These are phyloP conservation scores for Hortiboletus flavorubellus DNA, from an alignment of 768 basidiomycete species.

Conservation along the genomic window DNA sequence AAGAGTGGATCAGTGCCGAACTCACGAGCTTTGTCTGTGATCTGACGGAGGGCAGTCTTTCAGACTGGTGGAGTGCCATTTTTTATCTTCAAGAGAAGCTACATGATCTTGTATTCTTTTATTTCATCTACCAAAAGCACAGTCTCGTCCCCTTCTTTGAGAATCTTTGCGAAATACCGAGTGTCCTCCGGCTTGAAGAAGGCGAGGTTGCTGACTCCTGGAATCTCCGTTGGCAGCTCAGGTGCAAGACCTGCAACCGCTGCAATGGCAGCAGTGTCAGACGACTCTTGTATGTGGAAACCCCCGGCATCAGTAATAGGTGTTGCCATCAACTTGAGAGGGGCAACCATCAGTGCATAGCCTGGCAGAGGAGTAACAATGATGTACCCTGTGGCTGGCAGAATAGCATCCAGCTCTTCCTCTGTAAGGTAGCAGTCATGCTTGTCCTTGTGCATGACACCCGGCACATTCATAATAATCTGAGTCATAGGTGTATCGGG, in stretches of 20 bases:
- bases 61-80: slow-evolving; percentile 98
- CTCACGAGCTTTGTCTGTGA: slow-evolving; percentile 98
- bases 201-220: slow-evolving; percentile 93
- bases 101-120: slow-evolving; percentile 99
- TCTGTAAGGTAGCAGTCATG: slow-evolving; percentile 95
- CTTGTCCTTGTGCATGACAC: slow-evolving; percentile 86
- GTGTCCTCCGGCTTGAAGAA: slow-evolving; percentile 99
- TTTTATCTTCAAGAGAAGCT: slow-evolving; percentile 95
- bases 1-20: slow-evolving; percentile 98
- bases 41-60: slow-evolving; percentile 95
- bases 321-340: slow-evolving; percentile 59
- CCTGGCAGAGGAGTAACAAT: slow-evolving; percentile 94
- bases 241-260: slow-evolving; percentile 91
- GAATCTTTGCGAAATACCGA: slow-evolving; percentile 94
- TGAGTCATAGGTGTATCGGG: slow-evolving; percentile 68
- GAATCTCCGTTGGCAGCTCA: slow-evolving; percentile 95
- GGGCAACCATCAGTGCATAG: slow-evolving; percentile 75
- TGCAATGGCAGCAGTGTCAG: slow-evolving; percentile 82
- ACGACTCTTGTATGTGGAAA: slow-evolving; percentile 96
- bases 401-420: slow-evolving; percentile 90
- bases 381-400: slow-evolving; percentile 82
- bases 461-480: slow-evolving; percentile 86
- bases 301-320: slow-evolving; percentile 69
- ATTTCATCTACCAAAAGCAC: slow-evolving; percentile 93
- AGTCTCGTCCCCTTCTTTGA: slow-evolving; percentile 94